A percentile compares a stretch with the other conserved stretches of the same genome.
phyloP scores from a whole-genome alignment of 2,329 filamentous ascomycete species.

The Alternaria sp. region DNA sequence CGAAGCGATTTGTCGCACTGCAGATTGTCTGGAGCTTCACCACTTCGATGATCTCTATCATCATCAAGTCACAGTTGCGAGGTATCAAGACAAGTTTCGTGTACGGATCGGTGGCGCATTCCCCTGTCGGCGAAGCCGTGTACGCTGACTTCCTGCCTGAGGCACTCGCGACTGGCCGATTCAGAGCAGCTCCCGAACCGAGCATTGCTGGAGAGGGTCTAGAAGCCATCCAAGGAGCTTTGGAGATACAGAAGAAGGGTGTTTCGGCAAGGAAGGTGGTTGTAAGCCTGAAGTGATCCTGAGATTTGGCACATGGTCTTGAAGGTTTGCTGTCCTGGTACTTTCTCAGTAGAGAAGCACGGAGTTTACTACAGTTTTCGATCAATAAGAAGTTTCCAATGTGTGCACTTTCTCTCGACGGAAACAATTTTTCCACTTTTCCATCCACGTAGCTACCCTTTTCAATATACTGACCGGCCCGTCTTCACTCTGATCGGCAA shows the following conservation, averaged over 20 bases:
- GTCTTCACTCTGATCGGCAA: too few species aligned
- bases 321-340: neutral
- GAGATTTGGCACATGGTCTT: neutral
- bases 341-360: neutral
- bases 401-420: too few species aligned
- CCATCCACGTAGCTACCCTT: too few species aligned
- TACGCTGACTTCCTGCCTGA: slow-evolving; percentile 16
- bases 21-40: neutral
- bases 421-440: too few species aligned
- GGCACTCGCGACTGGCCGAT: slow-evolving; percentile 16
- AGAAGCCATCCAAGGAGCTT: slow-evolving; percentile 25
- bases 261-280: slow-evolving; percentile 1
- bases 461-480: too few species aligned
- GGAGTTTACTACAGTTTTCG: too few species aligned
- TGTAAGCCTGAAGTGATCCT: neutral
- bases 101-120: neutral
- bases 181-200: slow-evolving; percentile 17
- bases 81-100: neutral
- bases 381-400: too few species aligned
- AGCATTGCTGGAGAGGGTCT: slow-evolving; percentile 25
- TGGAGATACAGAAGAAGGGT: slow-evolving; percentile 11
- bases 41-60: neutral
- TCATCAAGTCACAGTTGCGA: neutral
- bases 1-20: neutral
- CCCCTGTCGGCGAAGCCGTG: neutral